Conservation (phyloP, 768 basidiomycete genomes). For the Leccinellum rugosiceps region DNA sequence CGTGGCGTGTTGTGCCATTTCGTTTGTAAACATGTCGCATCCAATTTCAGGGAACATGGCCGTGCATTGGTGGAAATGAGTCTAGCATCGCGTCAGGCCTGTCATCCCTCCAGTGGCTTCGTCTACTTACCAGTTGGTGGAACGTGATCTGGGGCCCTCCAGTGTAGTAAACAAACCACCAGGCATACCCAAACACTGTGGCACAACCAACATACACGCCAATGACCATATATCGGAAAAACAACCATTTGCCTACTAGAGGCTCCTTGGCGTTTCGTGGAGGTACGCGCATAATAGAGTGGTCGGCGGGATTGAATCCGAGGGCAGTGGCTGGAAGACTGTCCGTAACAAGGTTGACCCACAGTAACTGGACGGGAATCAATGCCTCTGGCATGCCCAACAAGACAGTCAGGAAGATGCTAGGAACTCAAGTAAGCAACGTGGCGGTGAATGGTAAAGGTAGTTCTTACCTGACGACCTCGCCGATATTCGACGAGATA, state of each 20-base stretch:
- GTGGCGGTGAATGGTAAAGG: not conserved
- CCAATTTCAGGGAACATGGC: slow-evolving; percentile 83
- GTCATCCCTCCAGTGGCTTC: not conserved
- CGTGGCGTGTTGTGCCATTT: slow-evolving; percentile 81
- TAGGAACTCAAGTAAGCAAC: slow-evolving; percentile 21
- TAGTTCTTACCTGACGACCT: slow-evolving; percentile 73
- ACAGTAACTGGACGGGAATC: slow-evolving; percentile 95
- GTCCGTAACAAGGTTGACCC: slow-evolving; percentile 98
- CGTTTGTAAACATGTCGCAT: slow-evolving; percentile 93
- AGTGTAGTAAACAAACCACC: slow-evolving; percentile 96
- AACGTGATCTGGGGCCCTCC: slow-evolving; percentile 92
- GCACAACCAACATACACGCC: slow-evolving; percentile 93
- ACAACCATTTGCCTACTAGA: slow-evolving; percentile 88
- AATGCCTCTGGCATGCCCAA: slow-evolving; percentile 99
- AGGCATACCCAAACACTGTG: slow-evolving; percentile 96
- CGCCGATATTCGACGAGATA: slow-evolving; percentile 96
- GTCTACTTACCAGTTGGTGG: slow-evolving; percentile 76
- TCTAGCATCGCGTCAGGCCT: slow-evolving; percentile 44
- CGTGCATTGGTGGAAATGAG: slow-evolving; percentile 93
- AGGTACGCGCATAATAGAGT: slow-evolving; percentile 94
- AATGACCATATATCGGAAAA: slow-evolving; percentile 93
- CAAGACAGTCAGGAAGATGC: slow-evolving; percentile 96
- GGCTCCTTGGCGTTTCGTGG: slow-evolving; percentile 90
- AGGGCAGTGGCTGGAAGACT: slow-evolving; percentile 95
- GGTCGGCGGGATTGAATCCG: slow-evolving; percentile 96